A percentile compares a stretch with the other conserved stretches of the same genome.
Evolutionary conservation across 2,329 filamentous ascomycete species (phyloP).

Genomic region (Fusarium citri): DNA sequence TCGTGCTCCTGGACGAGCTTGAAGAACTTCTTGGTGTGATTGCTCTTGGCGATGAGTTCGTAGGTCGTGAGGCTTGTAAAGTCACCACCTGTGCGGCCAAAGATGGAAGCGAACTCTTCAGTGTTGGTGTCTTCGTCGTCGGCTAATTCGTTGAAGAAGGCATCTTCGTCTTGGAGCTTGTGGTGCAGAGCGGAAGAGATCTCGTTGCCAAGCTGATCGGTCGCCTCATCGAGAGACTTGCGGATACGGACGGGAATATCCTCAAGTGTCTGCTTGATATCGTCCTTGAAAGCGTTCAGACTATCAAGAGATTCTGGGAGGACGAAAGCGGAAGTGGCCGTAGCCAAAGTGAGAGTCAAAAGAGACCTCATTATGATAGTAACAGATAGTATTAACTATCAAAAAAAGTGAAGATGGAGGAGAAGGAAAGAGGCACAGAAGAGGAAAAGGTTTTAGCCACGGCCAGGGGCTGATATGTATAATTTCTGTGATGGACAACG

Average conservation of each 20-base stretch:
- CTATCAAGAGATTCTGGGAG: constrained; percentile 24
- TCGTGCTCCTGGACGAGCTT: constrained; percentile 79
- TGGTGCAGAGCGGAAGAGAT: constrained; percentile 23
- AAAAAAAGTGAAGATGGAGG: not conserved
- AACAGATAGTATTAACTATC: not conserved
- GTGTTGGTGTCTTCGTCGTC: not conserved
- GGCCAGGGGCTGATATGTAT: not conserved
- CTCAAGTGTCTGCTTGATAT: constrained; percentile 15
- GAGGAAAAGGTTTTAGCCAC: not conserved
- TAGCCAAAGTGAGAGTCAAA: constrained; percentile 30
- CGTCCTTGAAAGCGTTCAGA: constrained; percentile 18
- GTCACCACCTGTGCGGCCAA: constrained; percentile 39
- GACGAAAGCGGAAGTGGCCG: constrained; percentile 40
- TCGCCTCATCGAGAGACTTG: constrained; percentile 24
- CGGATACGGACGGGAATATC: constrained; percentile 15
- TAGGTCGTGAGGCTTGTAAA: constrained; percentile 79
- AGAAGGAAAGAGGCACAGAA: not conserved
- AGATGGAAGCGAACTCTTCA: not conserved
- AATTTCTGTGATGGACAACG: not conserved
- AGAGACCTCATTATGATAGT: constrained; percentile 35
- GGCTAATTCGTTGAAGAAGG: not conserved
- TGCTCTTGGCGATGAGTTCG: constrained; percentile 79
- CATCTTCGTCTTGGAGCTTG: constrained; percentile 21
- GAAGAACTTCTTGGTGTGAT: constrained; percentile 81
- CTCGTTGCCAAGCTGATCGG: constrained; percentile 29